A percentile compares a stretch with the other conserved stretches of the same genome.
These are phyloP conservation scores for Aureobasidium namibiae DNA, from an alignment of 2,329 filamentous ascomycete species.

Conservation along the genomic window DNA sequence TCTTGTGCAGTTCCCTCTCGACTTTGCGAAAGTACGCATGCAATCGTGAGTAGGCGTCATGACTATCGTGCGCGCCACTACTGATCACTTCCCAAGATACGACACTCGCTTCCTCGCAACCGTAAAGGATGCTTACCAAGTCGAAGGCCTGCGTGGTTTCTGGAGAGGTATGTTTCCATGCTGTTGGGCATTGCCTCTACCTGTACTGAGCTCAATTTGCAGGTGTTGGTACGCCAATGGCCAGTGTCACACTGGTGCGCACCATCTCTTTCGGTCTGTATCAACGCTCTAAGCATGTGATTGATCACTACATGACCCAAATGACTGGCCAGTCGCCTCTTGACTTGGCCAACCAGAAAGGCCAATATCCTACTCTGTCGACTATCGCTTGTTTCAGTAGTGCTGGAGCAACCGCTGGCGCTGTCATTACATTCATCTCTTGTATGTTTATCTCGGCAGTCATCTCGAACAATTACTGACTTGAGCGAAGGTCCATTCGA, in stretches of 20 bases:
- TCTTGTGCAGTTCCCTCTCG: slow-evolving; percentile 60
- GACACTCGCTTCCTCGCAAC: slow-evolving; percentile 51
- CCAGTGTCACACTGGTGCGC: slow-evolving; percentile 67
- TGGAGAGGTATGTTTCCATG: slow-evolving; percentile 42
- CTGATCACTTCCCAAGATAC: slow-evolving; percentile 41
- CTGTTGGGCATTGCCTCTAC: neutral
- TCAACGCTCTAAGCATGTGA: slow-evolving; percentile 64
- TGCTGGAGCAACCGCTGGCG: slow-evolving; percentile 71
- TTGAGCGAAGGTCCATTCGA: slow-evolving; percentile 63
- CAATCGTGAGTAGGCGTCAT: slow-evolving; percentile 48
- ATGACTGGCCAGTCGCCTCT: slow-evolving; percentile 62
- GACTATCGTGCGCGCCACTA: neutral
- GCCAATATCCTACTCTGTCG: slow-evolving; percentile 62
- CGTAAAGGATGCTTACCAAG: slow-evolving; percentile 63
- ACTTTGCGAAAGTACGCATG: slow-evolving; percentile 85
- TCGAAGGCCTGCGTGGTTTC: slow-evolving; percentile 42
- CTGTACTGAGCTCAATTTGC: slow-evolving; percentile 15
- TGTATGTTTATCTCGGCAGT: slow-evolving; percentile 37
- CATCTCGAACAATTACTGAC: neutral
- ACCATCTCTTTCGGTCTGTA: slow-evolving; percentile 76
- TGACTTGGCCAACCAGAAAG: slow-evolving; percentile 60
- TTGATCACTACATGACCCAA: slow-evolving; percentile 61
- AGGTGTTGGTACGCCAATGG: slow-evolving; percentile 74
- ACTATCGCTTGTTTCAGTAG: slow-evolving; percentile 69
- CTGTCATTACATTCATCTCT: slow-evolving; percentile 69